Conservation (phyloP, 2,329 filamentous ascomycete species). For the Mariannaea sp. region DNA sequence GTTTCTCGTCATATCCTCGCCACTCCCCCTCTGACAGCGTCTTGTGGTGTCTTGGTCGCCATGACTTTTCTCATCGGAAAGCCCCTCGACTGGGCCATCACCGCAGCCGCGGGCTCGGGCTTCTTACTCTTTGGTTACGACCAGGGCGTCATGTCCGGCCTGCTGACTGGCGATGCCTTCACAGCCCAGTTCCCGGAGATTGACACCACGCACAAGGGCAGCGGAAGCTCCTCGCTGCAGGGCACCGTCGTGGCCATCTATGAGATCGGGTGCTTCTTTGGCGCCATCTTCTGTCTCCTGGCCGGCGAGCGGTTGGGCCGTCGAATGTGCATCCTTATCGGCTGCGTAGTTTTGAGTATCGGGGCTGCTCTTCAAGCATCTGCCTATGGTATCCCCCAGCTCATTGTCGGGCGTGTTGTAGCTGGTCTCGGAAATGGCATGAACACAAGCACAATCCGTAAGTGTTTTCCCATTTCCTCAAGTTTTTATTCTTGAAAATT, state of each 20-base stretch:
- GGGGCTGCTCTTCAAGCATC: constrained; percentile 50
- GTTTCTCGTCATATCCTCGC: not conserved
- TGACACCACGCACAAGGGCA: constrained; percentile 43
- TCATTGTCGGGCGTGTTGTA: constrained; percentile 52
- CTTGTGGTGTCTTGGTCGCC: not conserved
- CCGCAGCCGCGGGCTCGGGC: constrained; percentile 42
- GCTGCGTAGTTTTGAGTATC: constrained; percentile 47
- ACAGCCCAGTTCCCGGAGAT: constrained; percentile 43
- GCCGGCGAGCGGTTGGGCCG: constrained; percentile 53
- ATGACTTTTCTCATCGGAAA: constrained; percentile 39
- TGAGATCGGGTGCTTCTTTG: constrained; percentile 54
- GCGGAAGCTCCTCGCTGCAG: constrained; percentile 49
- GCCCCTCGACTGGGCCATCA: constrained; percentile 47
- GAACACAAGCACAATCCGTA: constrained; percentile 54
- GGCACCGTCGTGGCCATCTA: constrained; percentile 53
- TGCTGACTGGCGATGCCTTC: constrained; percentile 43
- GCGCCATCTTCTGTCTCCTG: constrained; percentile 46
- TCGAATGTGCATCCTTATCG: constrained; percentile 46
- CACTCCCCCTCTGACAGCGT: not conserved
- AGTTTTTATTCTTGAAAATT: too few relatives aligned
- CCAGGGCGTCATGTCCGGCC: constrained; percentile 41
- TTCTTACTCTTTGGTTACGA: constrained; percentile 46
- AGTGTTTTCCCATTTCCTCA: constrained; percentile 13
- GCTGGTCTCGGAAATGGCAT: constrained; percentile 52
- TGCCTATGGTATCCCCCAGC: constrained; percentile 46